Evolutionary conservation across 2,329 filamentous ascomycete genomes (phyloP).

Genomic region (Capronia epimyces): DNA sequence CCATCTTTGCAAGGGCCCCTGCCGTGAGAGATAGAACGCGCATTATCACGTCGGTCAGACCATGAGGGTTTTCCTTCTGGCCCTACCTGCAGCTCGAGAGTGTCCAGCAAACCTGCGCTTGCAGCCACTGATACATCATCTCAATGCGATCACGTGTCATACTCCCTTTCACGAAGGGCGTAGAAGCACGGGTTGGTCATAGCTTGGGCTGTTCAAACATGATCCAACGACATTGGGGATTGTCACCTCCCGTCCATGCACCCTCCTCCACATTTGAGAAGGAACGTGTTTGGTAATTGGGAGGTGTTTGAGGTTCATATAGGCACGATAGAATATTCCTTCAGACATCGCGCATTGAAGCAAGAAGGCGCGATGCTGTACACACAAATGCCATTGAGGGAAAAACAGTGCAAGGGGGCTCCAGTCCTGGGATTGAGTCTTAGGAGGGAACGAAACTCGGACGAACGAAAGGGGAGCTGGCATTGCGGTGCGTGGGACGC

Average conservation of each 20-base stretch:
- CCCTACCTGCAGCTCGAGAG: too few relatives aligned
- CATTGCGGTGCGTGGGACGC: neutral
- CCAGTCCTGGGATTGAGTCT: neutral
- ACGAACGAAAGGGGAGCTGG: neutral
- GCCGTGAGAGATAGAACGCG: too few relatives aligned
- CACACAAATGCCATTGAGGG: conserved; percentile 59
- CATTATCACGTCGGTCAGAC: too few relatives aligned
- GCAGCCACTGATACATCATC: too few relatives aligned
- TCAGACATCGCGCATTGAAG: conserved; percentile 58
- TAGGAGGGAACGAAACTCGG: neutral
- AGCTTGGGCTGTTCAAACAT: too few relatives aligned
- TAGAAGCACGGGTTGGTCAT: too few relatives aligned
- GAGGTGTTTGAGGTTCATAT: conserved; percentile 46
- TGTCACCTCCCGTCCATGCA: conserved; percentile 48
- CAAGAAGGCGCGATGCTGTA: conserved; percentile 57
- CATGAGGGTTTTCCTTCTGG: too few relatives aligned
- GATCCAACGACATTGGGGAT: conserved; percentile 10
- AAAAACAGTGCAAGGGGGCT: neutral
- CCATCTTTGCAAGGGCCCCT: too few relatives aligned
- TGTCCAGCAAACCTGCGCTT: too few relatives aligned
- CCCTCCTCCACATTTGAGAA: conserved; percentile 38
- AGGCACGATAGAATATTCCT: conserved; percentile 61
- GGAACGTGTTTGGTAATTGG: conserved; percentile 48
- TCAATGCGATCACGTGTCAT: too few relatives aligned
- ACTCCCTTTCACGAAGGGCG: too few relatives aligned